Evolutionary conservation across 345 rosid species (phyloP), one percentile per base, ranked within the genome.

Genomic region (Melaleuca alternifolia): DNA sequence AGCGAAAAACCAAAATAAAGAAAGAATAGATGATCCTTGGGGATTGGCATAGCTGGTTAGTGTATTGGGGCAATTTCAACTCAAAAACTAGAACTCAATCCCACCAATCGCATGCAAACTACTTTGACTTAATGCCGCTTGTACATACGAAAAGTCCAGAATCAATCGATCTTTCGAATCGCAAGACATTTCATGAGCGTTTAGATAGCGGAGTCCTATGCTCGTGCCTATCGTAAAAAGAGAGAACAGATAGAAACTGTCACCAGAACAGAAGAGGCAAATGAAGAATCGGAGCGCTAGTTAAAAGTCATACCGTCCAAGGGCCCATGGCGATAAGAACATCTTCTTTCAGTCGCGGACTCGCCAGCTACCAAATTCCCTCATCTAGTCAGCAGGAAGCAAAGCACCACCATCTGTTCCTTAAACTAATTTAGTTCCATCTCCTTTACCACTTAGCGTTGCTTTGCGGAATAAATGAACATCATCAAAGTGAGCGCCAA

Each of bases 31-130:
- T 33, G 13, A 18, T 2, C 1, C 24, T 18, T 0, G 24, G 3
- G 3, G 24, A 16, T 65, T 30, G 23, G 24, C 2, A 0, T 1
- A 12, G 2, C 1, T n/a, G 3, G 2, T 65, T 16, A 65, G 23
- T 65, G 46, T 33, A 16, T 65, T 0, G 13, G 1, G 1, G 4
- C 41, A 65, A 3, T 16, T 65, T 65, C 3, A 16, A 1, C 46
- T 65, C 11, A 4, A 65, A 23, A 65, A 65, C 6, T 5, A 2
- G 3, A 65, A 3, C 24, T 16, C 79, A 8, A 62, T 30, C 18
- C 23, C 20, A 1, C 7, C 12, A 5, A 33, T 18, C 24, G 13
- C 2, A 24, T 2, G 24, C 12, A 9, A 33, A 71, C 9, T 37
- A 8, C 46, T 33, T 3, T 0, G 3, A 20, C 20, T 71, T 23